Evolutionary conservation across 1,139 yeast species (phyloP).

Genomic region (Debaryomyces udenii): DNA sequence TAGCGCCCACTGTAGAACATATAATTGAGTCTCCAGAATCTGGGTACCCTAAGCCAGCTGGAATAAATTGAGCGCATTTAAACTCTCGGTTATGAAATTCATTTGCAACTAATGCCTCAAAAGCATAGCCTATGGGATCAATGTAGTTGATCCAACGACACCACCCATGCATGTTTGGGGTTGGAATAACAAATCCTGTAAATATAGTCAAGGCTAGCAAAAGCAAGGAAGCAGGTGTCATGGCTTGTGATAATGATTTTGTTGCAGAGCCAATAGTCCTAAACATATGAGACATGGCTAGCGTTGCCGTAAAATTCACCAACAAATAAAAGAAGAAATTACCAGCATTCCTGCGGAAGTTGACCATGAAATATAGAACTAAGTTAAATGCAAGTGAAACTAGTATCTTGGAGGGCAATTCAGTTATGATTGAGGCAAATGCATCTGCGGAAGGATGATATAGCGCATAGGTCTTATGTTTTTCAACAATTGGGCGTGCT

Average conservation of each 20-base stretch:
- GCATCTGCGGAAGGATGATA: constrained; percentile 83
- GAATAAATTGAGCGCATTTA: constrained; percentile 36
- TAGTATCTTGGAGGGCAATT: constrained; percentile 62
- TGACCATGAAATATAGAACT: constrained; percentile 65
- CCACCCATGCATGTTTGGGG: constrained; percentile 72
- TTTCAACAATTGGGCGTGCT: constrained; percentile 68
- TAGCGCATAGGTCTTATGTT: constrained; percentile 73
- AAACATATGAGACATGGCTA: constrained; percentile 73
- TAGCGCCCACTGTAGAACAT: constrained; percentile 67
- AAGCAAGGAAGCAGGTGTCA: constrained; percentile 71
- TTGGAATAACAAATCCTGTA: constrained; percentile 79
- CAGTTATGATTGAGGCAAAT: constrained; percentile 66
- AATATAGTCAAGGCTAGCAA: constrained; percentile 64
- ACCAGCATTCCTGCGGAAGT: constrained; percentile 68
- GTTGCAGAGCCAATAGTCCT: constrained; percentile 70
- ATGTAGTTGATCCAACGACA: constrained; percentile 77
- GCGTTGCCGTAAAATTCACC: constrained; percentile 54
- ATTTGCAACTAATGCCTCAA: constrained; percentile 68
- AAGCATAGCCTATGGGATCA: constrained; percentile 70
- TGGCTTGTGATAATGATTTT: constrained; percentile 62
- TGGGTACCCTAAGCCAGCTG: constrained; percentile 27
- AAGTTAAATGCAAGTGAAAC: constrained; percentile 63
- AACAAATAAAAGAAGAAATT: constrained; percentile 68
- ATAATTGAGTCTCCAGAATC: constrained; percentile 36
- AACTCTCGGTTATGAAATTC: constrained; percentile 54